Evolutionary conservation across 805 yeast species (phyloP).

Genomic region (Pichia membranifaciens): DNA sequence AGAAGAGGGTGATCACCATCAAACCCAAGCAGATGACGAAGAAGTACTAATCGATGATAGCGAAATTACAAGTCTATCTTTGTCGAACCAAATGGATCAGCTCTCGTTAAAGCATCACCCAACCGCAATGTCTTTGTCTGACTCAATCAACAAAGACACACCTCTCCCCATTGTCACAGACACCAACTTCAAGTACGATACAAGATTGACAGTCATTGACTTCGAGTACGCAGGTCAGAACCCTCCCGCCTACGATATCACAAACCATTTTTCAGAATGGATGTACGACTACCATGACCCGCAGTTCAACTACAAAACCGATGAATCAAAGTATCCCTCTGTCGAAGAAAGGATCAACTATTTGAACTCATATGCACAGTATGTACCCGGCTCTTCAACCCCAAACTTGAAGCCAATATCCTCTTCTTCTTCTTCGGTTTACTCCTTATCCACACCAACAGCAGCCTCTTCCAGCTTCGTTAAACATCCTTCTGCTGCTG

Average conservation of each 20-base stretch:
- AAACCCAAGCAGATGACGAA: not conserved
- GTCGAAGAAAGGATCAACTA: slow-evolving; percentile 64
- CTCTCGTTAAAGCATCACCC: not conserved
- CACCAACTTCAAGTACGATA: slow-evolving; percentile 37
- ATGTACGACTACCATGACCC: slow-evolving; percentile 85
- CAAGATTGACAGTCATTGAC: slow-evolving; percentile 85
- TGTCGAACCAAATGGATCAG: slow-evolving; percentile 5
- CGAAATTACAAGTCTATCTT: slow-evolving; percentile 17
- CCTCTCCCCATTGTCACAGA: slow-evolving; percentile 28
- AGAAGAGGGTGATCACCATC: not conserved
- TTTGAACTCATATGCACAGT: slow-evolving; percentile 71
- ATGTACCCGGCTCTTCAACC: slow-evolving; percentile 33
- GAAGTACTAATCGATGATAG: slow-evolving; percentile 10
- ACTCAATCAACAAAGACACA: slow-evolving; percentile 10
- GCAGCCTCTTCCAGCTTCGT: slow-evolving; percentile 18
- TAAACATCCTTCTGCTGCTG: slow-evolving; percentile 7
- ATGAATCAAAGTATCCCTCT: slow-evolving; percentile 56
- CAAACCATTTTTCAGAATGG: slow-evolving; percentile 95
- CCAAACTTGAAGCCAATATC: slow-evolving; percentile 20
- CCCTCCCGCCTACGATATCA: slow-evolving; percentile 81
- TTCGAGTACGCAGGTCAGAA: slow-evolving; percentile 95
- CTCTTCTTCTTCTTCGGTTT: slow-evolving; percentile 13
- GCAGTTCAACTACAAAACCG: slow-evolving; percentile 46
- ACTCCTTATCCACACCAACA: not conserved
- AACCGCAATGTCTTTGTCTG: not conserved